Percentiles rank a stretch among this genome's conserved stretches.
phyloP scores from a whole-genome alignment of 495 filamentous ascomycete genomes.

The Trichoderma gamsii region DNA sequence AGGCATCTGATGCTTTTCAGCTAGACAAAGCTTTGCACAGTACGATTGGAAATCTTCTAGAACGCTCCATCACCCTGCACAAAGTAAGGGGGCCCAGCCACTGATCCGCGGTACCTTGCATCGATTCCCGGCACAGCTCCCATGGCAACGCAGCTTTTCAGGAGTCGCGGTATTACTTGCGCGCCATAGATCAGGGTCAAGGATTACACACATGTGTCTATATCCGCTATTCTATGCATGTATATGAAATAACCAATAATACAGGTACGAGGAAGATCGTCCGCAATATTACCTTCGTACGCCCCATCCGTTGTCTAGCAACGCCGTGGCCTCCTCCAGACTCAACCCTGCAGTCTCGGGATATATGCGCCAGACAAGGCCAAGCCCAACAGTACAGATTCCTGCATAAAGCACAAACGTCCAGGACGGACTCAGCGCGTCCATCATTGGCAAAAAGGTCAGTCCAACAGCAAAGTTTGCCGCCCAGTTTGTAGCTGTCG shows the following conservation, averaged over 20 bases:
- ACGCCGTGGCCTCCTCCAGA: conserved; percentile 71
- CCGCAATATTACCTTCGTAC: conserved; percentile 34
- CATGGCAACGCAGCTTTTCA: not conserved
- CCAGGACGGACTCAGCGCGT: conserved; percentile 63
- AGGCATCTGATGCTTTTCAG: no score
- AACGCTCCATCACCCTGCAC: not conserved
- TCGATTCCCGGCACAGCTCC: not conserved
- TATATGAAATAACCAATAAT: not conserved
- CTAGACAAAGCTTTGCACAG: no score
- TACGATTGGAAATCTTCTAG: not conserved
- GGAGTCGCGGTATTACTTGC: not conserved
- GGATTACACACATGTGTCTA: not conserved
- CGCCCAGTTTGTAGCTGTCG: conserved; percentile 84
- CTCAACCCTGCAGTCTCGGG: conserved; percentile 78
- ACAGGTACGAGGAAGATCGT: not conserved
- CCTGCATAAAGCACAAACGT: conserved; percentile 72
- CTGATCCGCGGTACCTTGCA: conserved; percentile 1
- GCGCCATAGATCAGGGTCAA: not conserved
- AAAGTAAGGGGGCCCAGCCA: not conserved
- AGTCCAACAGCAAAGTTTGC: conserved; percentile 83
- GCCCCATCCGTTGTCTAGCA: conserved; percentile 73
- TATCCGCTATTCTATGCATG: not conserved
- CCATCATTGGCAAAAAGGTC: conserved; percentile 83
- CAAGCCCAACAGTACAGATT: conserved; percentile 63
- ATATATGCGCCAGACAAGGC: conserved; percentile 64